Conservation (phyloP, 176 grass and related monocot genomes). For the Lolium perenne region DNA sequence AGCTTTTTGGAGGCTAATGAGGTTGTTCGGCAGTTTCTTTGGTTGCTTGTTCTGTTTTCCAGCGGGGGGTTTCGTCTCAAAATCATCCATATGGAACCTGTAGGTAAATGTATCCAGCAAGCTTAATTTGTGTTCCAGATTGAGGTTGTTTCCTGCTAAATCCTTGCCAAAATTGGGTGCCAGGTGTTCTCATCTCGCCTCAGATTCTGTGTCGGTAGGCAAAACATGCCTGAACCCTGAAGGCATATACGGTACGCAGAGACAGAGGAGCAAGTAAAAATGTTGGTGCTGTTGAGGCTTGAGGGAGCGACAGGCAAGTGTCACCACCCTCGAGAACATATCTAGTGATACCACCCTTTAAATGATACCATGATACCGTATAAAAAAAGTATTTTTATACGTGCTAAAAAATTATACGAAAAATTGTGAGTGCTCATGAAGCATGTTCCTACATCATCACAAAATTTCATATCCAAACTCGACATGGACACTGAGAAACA, state of each 20-base stretch:
- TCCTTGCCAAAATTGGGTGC: neutral
- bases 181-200: neutral
- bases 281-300: neutral
- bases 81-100: conserved; percentile 6
- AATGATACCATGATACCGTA: too few species aligned
- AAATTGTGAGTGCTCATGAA: too few species aligned
- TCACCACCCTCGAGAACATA: neutral
- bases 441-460: too few species aligned
- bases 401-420: too few species aligned
- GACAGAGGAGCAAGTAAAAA: neutral
- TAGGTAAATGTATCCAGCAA: conserved; percentile 1
- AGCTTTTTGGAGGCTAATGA: neutral
- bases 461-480: too few species aligned
- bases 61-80: conserved; percentile 29
- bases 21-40: neutral
- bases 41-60: conserved; percentile 21
- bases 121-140: neutral
- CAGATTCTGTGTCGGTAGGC: neutral
- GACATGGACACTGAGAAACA: too few species aligned
- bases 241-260: neutral
- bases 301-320: conserved; percentile 18
- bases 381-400: too few species aligned
- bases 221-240: neutral
- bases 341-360: too few species aligned
- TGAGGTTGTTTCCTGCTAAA: neutral